These are phyloP conservation scores for Neoboletus brunneissimus DNA, from an alignment of 768 basidiomycete species.

Conservation along the genomic window DNA sequence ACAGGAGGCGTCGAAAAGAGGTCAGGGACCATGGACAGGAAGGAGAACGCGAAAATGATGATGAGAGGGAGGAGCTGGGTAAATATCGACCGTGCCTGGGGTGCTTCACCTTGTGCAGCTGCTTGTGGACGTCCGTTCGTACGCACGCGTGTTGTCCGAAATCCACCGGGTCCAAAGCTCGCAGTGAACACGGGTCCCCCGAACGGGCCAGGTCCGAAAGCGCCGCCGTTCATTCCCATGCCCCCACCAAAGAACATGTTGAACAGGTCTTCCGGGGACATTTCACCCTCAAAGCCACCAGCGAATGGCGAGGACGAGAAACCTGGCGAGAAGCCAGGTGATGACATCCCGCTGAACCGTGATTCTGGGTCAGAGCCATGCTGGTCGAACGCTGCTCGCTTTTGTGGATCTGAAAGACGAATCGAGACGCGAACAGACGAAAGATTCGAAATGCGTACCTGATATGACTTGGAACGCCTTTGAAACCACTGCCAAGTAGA, in stretches of 20 bases:
- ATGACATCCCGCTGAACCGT: conserved; percentile 68
- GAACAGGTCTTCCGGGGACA: conserved; percentile 95
- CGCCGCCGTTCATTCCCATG: conserved; percentile 42
- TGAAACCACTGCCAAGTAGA: conserved; percentile 72
- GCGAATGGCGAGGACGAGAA: conserved; percentile 52
- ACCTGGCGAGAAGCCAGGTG: conserved; percentile 47
- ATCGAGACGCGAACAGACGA: conserved; percentile 5
- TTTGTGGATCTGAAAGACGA: conserved; percentile 64
- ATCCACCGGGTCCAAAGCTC: conserved; percentile 79
- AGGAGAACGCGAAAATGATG: conserved; percentile 78
- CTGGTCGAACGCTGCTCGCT: conserved; percentile 82
- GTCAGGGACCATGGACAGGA: conserved; percentile 76
- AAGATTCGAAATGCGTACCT: conserved; percentile 38
- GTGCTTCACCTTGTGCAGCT: conserved; percentile 37
- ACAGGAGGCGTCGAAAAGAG: conserved; percentile 63
- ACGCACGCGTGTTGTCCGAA: conserved; percentile 62
- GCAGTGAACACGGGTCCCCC: conserved; percentile 63
- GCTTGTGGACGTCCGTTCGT: conserved; percentile 37
- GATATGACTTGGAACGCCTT: conserved; percentile 96
- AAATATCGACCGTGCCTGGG: conserved; percentile 55
- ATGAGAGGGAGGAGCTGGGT: conserved; percentile 83
- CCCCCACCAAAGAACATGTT: conserved; percentile 95
- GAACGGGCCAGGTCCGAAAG: conserved; percentile 54
- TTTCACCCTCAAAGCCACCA: conserved; percentile 69
- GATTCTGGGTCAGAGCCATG: conserved; percentile 88